phyloP scores from a whole-genome alignment of 1,139 yeast genomes.

The Suhomyces guaymorum region DNA sequence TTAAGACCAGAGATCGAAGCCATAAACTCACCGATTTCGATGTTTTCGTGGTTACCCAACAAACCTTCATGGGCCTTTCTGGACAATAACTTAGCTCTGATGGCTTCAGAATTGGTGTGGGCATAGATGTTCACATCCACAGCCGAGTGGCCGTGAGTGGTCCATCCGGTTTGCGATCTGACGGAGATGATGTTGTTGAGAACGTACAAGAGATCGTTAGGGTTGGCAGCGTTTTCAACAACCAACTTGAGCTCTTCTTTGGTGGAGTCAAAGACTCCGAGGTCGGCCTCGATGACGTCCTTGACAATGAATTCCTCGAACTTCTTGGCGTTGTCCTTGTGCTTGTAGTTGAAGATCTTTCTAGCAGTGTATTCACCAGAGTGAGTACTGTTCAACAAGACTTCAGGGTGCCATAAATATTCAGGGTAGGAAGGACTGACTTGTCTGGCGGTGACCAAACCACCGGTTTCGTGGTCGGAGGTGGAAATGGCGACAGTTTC shows the following conservation, averaged over 20 bases:
- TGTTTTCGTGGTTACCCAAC: conserved; percentile 82
- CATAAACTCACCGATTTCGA: conserved; percentile 75
- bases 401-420: conserved; percentile 29
- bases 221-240: conserved; percentile 14
- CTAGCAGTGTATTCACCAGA: conserved; percentile 28
- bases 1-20: conserved; percentile 56
- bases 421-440: conserved; percentile 41
- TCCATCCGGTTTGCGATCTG: conserved; percentile 32
- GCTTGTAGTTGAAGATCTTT: conserved; percentile 14
- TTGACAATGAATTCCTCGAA: conserved; percentile 15
- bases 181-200: conserved; percentile 30
- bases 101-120: conserved; percentile 36
- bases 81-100: conserved; percentile 36
- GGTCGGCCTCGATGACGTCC: conserved; percentile 21
- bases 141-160: conserved; percentile 32
- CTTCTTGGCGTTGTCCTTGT: conserved; percentile 9
- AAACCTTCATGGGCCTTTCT: conserved; percentile 44
- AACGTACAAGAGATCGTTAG: conserved; percentile 25
- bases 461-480: conserved; percentile 33
- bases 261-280: conserved; percentile 23
- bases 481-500: conserved; percentile 30
- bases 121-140: conserved; percentile 33
- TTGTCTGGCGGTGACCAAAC: conserved; percentile 65
- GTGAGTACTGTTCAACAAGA: conserved; percentile 25
- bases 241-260: conserved; percentile 18